Base-by-base conservation (phyloP, 805 yeast species). In the Diddensiella santjacobensis region DNA sequence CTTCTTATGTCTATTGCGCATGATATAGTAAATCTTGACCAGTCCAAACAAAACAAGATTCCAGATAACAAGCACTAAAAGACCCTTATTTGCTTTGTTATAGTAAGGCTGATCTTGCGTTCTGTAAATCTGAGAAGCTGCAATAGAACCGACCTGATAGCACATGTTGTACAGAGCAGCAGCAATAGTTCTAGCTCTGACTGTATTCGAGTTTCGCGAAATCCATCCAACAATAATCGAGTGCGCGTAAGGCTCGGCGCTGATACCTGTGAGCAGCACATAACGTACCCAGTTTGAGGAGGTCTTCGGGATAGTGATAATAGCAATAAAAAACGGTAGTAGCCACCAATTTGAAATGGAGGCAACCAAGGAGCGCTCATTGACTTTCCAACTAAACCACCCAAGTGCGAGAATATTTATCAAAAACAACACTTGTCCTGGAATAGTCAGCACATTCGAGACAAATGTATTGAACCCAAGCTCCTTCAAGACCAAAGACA, bases 91-190 rank as follows among this genome's bases (percentile, higher is more conserved):
- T 39, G 88, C 90, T 15, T 73, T 62, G 31, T 71, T 70, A 58
- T 84, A 84, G 29, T 71, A 58, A 1, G 88, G 88, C 38, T 65
- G 65, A 57, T 83, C 89, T 37, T 71, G 73, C 1, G 60, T 59
- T 42, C 81, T 62, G 61, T 83, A 83, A 3, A 83, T 71, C 56
- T 81, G 76, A 4, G 79, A 67, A 2, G 79, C 67, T 5, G 74
- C 66, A 42, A 83, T 78, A 18, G 69, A 62, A 1, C 80, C 83
- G 0, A 78, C 69, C 57, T 83, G 88, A 1, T 77, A 77, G 60
- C 72, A 74, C 71, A 81, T 80, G 56, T 82, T 83, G 58, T 77
- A 81, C 40, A 83, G 48, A 0, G 87, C 80, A 0, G 85, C 77
- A 13, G 83, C 73, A 3, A 83, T 79, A 0, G 87, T 77, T 54